Conservation (phyloP, 1,284 basidiomycete genomes). For the Coniferiporia sulphurascens region DNA sequence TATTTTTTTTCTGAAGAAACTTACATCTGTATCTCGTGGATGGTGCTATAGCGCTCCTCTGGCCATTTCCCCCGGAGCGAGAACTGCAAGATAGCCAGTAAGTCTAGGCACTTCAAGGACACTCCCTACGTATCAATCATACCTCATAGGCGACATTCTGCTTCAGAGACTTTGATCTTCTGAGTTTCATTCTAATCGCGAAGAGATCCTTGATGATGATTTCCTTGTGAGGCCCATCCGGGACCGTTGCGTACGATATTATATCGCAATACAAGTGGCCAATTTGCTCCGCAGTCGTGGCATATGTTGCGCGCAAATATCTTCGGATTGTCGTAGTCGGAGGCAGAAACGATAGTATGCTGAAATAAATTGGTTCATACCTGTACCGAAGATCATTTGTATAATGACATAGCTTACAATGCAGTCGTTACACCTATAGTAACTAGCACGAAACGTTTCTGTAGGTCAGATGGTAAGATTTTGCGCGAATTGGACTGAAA, state of each 20-base stretch:
- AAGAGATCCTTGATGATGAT: conserved; percentile 54
- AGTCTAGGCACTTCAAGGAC: not conserved
- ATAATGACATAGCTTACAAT: conserved; percentile 38
- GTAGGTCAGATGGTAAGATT: conserved; percentile 1
- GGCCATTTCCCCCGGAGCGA: conserved; percentile 70
- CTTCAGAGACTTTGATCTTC: conserved; percentile 48
- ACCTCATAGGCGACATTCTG: conserved; percentile 67
- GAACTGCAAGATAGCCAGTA: conserved; percentile 37
- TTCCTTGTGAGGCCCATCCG: conserved; percentile 40
- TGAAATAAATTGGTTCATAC: conserved; percentile 23
- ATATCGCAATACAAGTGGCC: conserved; percentile 65
- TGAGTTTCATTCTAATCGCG: conserved; percentile 62
- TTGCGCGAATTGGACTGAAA: not conserved
- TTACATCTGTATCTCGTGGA: conserved; percentile 62
- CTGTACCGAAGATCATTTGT: not conserved
- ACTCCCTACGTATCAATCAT: conserved; percentile 13
- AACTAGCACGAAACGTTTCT: conserved; percentile 63
- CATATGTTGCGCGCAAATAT: conserved; percentile 60
- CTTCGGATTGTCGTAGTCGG: conserved; percentile 63
- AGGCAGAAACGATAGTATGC: conserved; percentile 64
- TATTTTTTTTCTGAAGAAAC: conserved; percentile 19
- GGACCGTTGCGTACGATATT: conserved; percentile 56
- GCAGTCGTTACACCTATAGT: conserved; percentile 57
- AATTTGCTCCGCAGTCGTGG: conserved; percentile 57
- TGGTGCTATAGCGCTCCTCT: conserved; percentile 56